Evolutionary conservation across 2,329 filamentous ascomycete genomes (phyloP).

Genomic region (Verticillium tricorpus): DNA sequence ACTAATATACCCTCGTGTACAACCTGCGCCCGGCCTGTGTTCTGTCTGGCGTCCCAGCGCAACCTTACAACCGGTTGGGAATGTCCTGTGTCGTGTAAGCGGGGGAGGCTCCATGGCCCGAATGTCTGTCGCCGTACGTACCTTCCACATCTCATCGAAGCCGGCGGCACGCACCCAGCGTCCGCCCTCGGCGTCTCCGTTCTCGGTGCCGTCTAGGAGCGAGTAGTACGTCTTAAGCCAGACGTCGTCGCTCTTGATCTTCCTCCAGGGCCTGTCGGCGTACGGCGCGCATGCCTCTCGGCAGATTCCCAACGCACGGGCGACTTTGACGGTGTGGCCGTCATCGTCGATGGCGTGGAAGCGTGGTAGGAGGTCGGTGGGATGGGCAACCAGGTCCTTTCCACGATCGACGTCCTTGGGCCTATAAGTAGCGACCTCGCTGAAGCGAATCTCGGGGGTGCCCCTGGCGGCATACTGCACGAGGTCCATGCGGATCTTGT

Average conservation of each 20-base stretch:
- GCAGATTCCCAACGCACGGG: conserved; percentile 64
- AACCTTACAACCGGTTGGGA: neutral
- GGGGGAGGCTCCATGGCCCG: neutral
- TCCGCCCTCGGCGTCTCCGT: conserved; percentile 26
- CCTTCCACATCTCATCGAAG: conserved; percentile 62
- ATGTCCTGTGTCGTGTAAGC: neutral
- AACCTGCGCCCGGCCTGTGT: neutral
- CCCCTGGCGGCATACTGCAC: conserved; percentile 67
- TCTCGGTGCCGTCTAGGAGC: conserved; percentile 58
- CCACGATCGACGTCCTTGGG: conserved; percentile 35
- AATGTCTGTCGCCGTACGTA: neutral
- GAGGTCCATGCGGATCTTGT: conserved; percentile 74
- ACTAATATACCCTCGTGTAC: conserved; percentile 11
- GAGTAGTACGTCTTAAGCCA: conserved; percentile 60
- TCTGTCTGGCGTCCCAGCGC: no score
- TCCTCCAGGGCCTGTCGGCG: conserved; percentile 40
- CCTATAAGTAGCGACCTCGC: conserved; percentile 57
- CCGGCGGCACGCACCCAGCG: conserved; percentile 60
- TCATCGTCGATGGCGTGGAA: conserved; percentile 58
- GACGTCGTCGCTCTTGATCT: conserved; percentile 48
- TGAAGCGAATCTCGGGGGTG: conserved; percentile 53
- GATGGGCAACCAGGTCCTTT: conserved; percentile 37
- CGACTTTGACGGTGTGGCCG: conserved; percentile 75
- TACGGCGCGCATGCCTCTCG: conserved; percentile 43
- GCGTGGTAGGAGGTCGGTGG: conserved; percentile 42